Percentiles rank a stretch among this genome's conserved stretches.
These are phyloP conservation scores for Peribolospora kevripleyi DNA, from an alignment of 768 basidiomycete genomes.

Conservation along the genomic window DNA sequence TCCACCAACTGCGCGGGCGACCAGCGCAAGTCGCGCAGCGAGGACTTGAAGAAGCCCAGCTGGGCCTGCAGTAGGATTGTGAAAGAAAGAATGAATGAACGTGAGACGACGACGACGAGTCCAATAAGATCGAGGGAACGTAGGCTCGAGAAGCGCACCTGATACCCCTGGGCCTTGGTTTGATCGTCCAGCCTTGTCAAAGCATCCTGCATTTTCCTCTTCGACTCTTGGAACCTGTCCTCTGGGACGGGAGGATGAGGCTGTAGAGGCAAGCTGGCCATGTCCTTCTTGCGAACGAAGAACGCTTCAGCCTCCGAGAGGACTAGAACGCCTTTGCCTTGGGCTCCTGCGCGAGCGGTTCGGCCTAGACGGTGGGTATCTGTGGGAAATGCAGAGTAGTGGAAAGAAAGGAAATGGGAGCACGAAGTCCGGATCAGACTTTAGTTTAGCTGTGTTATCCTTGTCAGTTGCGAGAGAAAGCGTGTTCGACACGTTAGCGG, in stretches of 20 bases:
- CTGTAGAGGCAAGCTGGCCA: constrained; percentile 24
- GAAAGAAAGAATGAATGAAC: not conserved
- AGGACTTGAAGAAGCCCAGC: constrained; percentile 34
- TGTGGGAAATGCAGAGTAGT: not conserved
- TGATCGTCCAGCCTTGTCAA: constrained; percentile 21
- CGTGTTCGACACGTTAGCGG: no score
- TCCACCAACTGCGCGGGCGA: not conserved
- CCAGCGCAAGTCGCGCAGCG: constrained; percentile 12
- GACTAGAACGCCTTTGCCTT: constrained; percentile 30
- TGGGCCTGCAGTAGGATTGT: constrained; percentile 17
- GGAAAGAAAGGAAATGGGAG: not conserved
- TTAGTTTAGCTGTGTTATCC: not conserved
- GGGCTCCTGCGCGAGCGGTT: constrained; percentile 21
- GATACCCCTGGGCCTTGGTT: constrained; percentile 30
- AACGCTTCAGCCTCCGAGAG: constrained; percentile 29
- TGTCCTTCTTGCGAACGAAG: constrained; percentile 27
- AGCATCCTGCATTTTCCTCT: constrained; percentile 12
- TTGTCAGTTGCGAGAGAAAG: not conserved
- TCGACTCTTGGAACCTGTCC: not conserved
- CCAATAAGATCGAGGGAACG: not conserved
- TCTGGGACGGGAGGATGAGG: constrained; percentile 14
- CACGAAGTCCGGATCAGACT: not conserved
- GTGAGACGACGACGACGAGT: not conserved
- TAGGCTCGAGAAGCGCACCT: constrained; percentile 12
- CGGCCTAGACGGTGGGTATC: constrained; percentile 21